Evolutionary conservation across 768 basidiomycete species (phyloP).

Genomic region (Naganishia onofrii): DNA sequence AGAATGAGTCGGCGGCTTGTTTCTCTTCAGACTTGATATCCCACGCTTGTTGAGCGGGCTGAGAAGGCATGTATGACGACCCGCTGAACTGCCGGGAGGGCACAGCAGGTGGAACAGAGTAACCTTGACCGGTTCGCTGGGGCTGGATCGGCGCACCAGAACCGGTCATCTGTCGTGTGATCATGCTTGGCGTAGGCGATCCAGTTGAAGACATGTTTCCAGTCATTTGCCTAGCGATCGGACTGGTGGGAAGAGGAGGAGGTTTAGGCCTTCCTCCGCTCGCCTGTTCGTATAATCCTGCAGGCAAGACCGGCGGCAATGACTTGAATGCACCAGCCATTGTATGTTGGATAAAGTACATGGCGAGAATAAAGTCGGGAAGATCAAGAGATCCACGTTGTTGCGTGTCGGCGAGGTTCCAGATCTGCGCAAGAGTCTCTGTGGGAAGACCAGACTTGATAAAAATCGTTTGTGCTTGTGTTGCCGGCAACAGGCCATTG

Average conservation of each 20-base stretch:
- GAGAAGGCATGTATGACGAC: slow-evolving; percentile 22
- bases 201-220: slow-evolving; percentile 18
- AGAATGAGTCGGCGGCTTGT: slow-evolving; percentile 70
- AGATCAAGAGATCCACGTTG: slow-evolving; percentile 82
- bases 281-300: slow-evolving; percentile 81
- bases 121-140: slow-evolving; percentile 59
- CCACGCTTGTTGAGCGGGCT: slow-evolving; percentile 58
- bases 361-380: slow-evolving; percentile 88
- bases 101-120: slow-evolving; percentile 28
- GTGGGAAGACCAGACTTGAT: slow-evolving; percentile 82
- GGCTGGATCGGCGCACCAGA: slow-evolving; percentile 38
- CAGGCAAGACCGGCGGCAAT: slow-evolving; percentile 73
- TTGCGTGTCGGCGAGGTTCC: slow-evolving; percentile 94
- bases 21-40: slow-evolving; percentile 81
- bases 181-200: slow-evolving; percentile 38
- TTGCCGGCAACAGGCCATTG: slow-evolving; percentile 75
- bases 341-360: slow-evolving; percentile 90
- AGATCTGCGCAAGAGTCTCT: slow-evolving; percentile 87
- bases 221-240: slow-evolving; percentile 41
- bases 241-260: slow-evolving; percentile 33
- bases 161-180: slow-evolving; percentile 62
- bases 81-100: slow-evolving; percentile 34
- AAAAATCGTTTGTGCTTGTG: slow-evolving; percentile 85
- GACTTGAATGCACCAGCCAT: slow-evolving; percentile 75
- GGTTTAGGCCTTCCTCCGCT: slow-evolving; percentile 46